phyloP scores from a whole-genome alignment of 129 eudicot species.

The Rutidosis leptorrhynchoides region DNA sequence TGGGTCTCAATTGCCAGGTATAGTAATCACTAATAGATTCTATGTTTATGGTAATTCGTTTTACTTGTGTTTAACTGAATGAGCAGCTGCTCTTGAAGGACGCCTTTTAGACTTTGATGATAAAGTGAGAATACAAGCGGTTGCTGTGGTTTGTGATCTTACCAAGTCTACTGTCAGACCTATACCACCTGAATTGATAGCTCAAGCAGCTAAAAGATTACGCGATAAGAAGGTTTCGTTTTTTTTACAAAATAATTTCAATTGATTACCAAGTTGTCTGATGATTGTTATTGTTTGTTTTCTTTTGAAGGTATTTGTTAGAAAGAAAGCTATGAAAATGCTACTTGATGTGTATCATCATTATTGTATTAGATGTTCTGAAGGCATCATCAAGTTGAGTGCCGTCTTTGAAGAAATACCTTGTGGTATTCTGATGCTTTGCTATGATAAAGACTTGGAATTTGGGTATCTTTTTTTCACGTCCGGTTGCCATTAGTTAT shows the following conservation, averaged over 20 bases:
- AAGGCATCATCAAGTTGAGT: constrained; percentile 41
- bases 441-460: constrained; percentile 73
- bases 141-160: constrained; percentile 69
- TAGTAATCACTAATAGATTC: background rate
- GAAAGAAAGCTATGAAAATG: constrained; percentile 69
- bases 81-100: constrained; percentile 76
- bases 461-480: constrained; percentile 52
- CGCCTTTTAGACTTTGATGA: constrained; percentile 90
- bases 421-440: constrained; percentile 82
- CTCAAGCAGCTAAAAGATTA: constrained; percentile 77
- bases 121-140: constrained; percentile 84
- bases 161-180: constrained; percentile 51
- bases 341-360: constrained; percentile 80
- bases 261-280: constrained; percentile 12
- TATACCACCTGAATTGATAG: constrained; percentile 48
- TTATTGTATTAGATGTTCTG: constrained; percentile 69
- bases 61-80: constrained; percentile 17
- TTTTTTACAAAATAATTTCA: constrained; percentile 10
- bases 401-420: constrained; percentile 76
- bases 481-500: constrained; percentile 11
- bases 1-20: too few species aligned
- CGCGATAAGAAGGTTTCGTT: constrained; percentile 86
- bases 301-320: constrained; percentile 59
- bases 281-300: constrained; percentile 17
- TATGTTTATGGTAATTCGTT: background rate